These are phyloP conservation scores for Arthromyces matolae DNA, from an alignment of 768 basidiomycete species.

Conservation along the genomic window DNA sequence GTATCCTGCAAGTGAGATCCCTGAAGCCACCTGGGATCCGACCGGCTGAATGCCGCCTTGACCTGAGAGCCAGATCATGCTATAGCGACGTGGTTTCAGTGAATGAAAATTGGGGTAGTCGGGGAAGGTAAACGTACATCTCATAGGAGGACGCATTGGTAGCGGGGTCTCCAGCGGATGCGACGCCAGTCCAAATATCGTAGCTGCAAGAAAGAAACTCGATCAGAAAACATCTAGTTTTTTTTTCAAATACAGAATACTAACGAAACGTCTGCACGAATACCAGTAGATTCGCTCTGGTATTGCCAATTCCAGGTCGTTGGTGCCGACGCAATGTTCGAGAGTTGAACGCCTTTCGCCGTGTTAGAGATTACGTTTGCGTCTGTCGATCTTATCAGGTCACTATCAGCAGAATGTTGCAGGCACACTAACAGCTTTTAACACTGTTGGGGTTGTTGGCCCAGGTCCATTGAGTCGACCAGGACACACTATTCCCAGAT, in stretches of 20 bases:
- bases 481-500: conserved; percentile 39
- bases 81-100: conserved; percentile 14
- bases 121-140: conserved; percentile 34
- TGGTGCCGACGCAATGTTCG: conserved; percentile 39
- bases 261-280: conserved; percentile 54
- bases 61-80: conserved; percentile 62
- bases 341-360: conserved; percentile 41
- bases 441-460: conserved; percentile 46
- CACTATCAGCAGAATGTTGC: neutral
- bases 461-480: conserved; percentile 55
- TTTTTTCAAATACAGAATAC: conserved; percentile 7
- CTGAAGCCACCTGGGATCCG: conserved; percentile 43
- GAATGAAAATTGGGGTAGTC: neutral
- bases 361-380: conserved; percentile 46
- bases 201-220: conserved; percentile 29
- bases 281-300: conserved; percentile 35
- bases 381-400: conserved; percentile 29
- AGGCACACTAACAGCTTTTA: conserved; percentile 45
- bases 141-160: conserved; percentile 46
- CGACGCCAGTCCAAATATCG: conserved; percentile 50
- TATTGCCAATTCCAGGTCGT: conserved; percentile 53
- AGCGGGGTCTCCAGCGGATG: conserved; percentile 42
- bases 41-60: conserved; percentile 56
- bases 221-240: neutral
- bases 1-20: conserved; percentile 41